Evolutionary conservation across 768 basidiomycete species (phyloP).

Genomic region (Leccinum imitatum): DNA sequence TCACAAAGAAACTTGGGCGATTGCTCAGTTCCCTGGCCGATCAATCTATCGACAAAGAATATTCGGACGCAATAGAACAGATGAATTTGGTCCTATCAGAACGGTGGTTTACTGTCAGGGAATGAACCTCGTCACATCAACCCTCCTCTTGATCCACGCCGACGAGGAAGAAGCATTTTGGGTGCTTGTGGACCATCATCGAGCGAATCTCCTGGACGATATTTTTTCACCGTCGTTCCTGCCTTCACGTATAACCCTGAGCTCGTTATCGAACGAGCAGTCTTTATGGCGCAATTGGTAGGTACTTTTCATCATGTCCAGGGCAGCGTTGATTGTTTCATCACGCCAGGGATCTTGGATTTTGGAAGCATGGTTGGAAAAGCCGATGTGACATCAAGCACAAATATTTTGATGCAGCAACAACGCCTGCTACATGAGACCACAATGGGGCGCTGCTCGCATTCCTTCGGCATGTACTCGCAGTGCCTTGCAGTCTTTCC

Average conservation of each 20-base stretch:
- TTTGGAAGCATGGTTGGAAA: constrained; percentile 80
- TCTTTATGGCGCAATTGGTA: constrained; percentile 66
- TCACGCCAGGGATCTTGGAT: constrained; percentile 81
- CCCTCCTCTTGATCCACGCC: no score
- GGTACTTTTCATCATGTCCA: constrained; percentile 19
- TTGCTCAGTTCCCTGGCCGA: constrained; percentile 40
- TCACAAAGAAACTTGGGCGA: constrained; percentile 37
- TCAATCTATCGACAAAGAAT: constrained; percentile 19
- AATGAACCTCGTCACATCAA: no score
- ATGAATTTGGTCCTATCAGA: constrained; percentile 58
- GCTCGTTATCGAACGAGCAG: constrained; percentile 33
- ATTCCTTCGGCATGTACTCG: constrained; percentile 89
- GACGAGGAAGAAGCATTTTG: no score
- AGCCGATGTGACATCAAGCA: constrained; percentile 65
- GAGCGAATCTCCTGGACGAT: no score
- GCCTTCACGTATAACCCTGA: constrained; percentile 8
- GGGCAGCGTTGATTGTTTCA: neutral
- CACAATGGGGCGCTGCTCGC: constrained; percentile 46
- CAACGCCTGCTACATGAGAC: constrained; percentile 32
- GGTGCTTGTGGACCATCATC: no score
- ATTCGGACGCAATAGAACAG: constrained; percentile 43
- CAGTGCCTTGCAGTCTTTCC: constrained; percentile 60
- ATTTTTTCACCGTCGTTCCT: no score
- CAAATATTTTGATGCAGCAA: constrained; percentile 72
- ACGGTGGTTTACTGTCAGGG: constrained; percentile 18